Evolutionary conservation across 495 filamentous ascomycete genomes (phyloP), one percentile per base, ranked within the genome.

Genomic region (Annulohypoxylon bovei): DNA sequence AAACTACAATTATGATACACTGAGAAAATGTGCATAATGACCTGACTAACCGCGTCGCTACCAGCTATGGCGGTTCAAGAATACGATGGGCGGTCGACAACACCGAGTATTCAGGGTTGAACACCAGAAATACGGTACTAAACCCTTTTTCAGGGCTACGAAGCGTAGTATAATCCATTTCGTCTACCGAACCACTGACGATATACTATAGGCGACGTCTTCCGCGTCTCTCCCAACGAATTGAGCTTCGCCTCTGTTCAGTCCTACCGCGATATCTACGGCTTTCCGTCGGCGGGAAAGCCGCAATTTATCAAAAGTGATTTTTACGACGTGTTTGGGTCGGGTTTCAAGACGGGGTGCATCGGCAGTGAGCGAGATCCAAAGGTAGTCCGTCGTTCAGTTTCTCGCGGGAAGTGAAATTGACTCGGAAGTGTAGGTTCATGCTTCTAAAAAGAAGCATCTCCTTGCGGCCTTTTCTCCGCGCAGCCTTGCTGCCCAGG

Each of bases 191-290:
- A n/a, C n/a, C n/a, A n/a, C n/a, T n/a, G n/a, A n/a, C n/a, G n/a
- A n/a, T n/a, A n/a, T n/a, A n/a, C n/a, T n/a, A n/a, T 33, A 77
- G 72, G 84, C 5, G 60, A 78, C 11, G 75, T 84, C 4, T 81
- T 86, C 11, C 76, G 83, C 0, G 79, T 82, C 25, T 78, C 76
- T 2, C 84, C 84, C 0, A 77, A 83, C 37, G 81, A 84, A 56
- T 71, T 86, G 7, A 75, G 78, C 16, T 85, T 81, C 67, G 74
- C 71, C 1, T 68, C 75, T 4, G 68, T 78, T 0, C 65, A 75
- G 11, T 81, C 83, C 0, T 85, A 75, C 73, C 75, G 76, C 11
- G 77, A 80, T 22, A 85, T 86, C 39, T 79, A 81, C 35, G 79
- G 77, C 3, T 55, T 71, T 72, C 55, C 76, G 54, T 39, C 61